Percentiles rank a stretch among this genome's conserved stretches.
These are phyloP conservation scores for Ogataea minuta DNA, from an alignment of 805 yeast genomes.

Conservation along the genomic window DNA sequence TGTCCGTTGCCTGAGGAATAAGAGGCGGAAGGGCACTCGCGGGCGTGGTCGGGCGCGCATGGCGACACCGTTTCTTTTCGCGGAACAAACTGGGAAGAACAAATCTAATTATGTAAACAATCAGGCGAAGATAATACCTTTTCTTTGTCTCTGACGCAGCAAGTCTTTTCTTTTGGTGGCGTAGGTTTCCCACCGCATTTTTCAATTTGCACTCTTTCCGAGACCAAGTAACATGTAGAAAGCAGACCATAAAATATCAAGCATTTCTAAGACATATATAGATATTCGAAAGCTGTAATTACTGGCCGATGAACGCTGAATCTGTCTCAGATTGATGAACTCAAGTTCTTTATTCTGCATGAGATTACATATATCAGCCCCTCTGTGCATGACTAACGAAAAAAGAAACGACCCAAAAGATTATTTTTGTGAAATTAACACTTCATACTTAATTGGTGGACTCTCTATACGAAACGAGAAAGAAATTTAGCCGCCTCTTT, in stretches of 20 bases:
- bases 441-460: too few species aligned
- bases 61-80: constrained; percentile 9
- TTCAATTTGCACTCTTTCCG: too few species aligned
- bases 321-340: too few species aligned
- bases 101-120: constrained; percentile 6
- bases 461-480: too few species aligned
- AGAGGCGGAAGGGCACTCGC: constrained; percentile 7
- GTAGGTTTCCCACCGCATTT: background rate
- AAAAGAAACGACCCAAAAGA: too few species aligned
- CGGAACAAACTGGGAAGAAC: background rate
- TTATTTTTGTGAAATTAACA: too few species aligned
- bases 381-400: too few species aligned
- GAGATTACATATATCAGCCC: too few species aligned
- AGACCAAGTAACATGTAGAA: background rate
- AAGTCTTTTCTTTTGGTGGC: constrained; percentile 3
- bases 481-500: too few species aligned
- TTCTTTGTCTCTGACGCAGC: constrained; percentile 2
- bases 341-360: too few species aligned
- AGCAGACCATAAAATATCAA: background rate
- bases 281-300: too few species aligned
- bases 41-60: constrained; percentile 2
- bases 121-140: background rate
- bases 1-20: background rate
- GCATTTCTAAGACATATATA: background rate
- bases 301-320: too few species aligned